A percentile compares a stretch with the other conserved stretches of the same genome.
Evolutionary conservation across 345 rosid genomes (phyloP).

Genomic region (Psidium friedrichsthalianum): DNA sequence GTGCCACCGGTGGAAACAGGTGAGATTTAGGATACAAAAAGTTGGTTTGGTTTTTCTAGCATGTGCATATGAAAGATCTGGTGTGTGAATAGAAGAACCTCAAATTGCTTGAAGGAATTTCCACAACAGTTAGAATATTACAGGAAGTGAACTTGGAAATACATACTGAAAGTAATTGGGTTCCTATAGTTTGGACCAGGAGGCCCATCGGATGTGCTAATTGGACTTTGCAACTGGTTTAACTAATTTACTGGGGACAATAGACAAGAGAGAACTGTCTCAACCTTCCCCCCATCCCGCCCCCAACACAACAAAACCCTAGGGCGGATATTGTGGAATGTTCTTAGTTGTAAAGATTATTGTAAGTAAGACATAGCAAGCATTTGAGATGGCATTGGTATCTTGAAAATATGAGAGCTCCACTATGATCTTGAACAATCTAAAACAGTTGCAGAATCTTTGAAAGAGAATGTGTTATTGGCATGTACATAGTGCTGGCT

Average conservation of each 20-base stretch:
- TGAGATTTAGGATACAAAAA: slow-evolving; percentile 2
- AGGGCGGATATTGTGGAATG: neutral
- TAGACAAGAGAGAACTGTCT: neutral
- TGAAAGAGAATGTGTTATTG: neutral
- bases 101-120: neutral
- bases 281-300: no score
- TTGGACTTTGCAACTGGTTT: neutral
- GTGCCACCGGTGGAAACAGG: slow-evolving; percentile 96
- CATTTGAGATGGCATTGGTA: neutral
- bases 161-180: neutral
- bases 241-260: neutral
- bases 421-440: neutral
- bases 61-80: neutral
- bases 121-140: neutral
- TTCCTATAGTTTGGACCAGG: neutral
- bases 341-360: neutral
- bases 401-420: neutral
- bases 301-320: neutral
- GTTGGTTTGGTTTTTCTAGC: neutral
- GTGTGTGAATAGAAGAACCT: neutral
- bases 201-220: neutral
- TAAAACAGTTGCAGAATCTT: neutral
- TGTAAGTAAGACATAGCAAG: neutral
- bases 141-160: neutral
- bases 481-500: neutral